Percentiles rank a stretch among this genome's conserved stretches.
Conservation (phyloP, 2,329 filamentous ascomycete species). For the Fusarium torulosum region DNA sequence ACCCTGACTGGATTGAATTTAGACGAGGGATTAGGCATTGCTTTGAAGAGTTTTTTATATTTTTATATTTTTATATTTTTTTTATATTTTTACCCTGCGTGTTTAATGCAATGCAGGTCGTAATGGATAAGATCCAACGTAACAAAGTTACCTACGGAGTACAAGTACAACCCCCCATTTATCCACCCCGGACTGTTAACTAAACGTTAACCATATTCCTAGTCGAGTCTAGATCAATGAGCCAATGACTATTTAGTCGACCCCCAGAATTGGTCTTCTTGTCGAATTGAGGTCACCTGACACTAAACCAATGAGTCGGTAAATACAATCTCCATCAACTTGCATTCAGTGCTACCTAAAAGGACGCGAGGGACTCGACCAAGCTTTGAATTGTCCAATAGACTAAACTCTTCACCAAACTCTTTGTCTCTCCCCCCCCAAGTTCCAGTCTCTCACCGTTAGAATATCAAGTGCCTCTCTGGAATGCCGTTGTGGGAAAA, state of each 20-base stretch:
- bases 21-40: background rate
- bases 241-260: slow-evolving; percentile 2
- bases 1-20: background rate
- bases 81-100: background rate
- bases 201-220: slow-evolving; percentile 2
- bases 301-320: slow-evolving; percentile 13
- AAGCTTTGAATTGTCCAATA: no score
- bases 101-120: slow-evolving; percentile 1
- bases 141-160: background rate
- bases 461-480: slow-evolving; percentile 7
- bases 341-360: slow-evolving; percentile 13
- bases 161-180: no score
- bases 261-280: slow-evolving; percentile 19
- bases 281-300: slow-evolving; percentile 19
- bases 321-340: background rate
- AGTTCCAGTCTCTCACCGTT: slow-evolving; percentile 26
- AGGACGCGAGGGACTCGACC: background rate
- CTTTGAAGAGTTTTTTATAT: slow-evolving; percentile 28
- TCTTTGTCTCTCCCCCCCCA: background rate
- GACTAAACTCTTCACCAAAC: slow-evolving; percentile 3
- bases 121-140: background rate
- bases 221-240: slow-evolving; percentile 9
- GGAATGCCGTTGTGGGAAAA: slow-evolving; percentile 28
- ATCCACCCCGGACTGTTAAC: background rate
- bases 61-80: background rate